Evolutionary conservation across 345 rosid species (phyloP), one percentile per base, ranked within the genome.

Genomic region (Heritiera littoralis): DNA sequence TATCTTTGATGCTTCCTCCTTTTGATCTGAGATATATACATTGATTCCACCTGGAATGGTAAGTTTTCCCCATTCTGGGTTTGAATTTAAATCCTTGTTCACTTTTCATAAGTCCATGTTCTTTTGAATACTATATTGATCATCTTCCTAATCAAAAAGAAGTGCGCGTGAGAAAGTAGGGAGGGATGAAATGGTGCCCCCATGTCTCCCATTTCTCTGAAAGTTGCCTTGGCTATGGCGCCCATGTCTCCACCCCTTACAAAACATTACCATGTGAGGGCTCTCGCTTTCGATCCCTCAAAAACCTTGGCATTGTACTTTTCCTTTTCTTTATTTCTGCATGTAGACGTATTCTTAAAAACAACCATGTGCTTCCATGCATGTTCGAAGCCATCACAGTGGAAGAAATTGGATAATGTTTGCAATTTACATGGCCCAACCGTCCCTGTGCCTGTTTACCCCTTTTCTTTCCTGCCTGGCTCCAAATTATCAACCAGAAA

Each of bases 111-210:
- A n/a, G 35, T 45, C 2, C 28, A 68, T n/a, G 54, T 18, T 68
- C 30, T 45, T 68, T n/a, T 20, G 55, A 45, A 45, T 45, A 46
- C 35, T 23, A 1, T 28, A 15, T 49, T 60, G 51, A 30, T 51
- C 14, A 30, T 51, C 14, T 28, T 51, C 45, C 45, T 30, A 71
- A 15, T n/a, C 72, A 67, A n/a, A 15, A n/a, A 17, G 28, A 72
- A 77, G 46, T 45, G 81, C 77, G 85, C 82, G 80, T 78, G 88
- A 78, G 80, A 66, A 48, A 77, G 77, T 66, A 17, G 75, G 77
- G 56, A 20, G 69, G 79, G 81, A 81, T 75, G 69, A 82, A 80
- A 80, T 64, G 52, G 4, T 60, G 68, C 73, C 52, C 59, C 66
- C 66, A 52, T 84, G 85, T 80, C 78, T 68, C 77, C 80, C 77